phyloP scores from a whole-genome alignment of 768 basidiomycete genomes.

The Rhizopogon salebrosus region DNA sequence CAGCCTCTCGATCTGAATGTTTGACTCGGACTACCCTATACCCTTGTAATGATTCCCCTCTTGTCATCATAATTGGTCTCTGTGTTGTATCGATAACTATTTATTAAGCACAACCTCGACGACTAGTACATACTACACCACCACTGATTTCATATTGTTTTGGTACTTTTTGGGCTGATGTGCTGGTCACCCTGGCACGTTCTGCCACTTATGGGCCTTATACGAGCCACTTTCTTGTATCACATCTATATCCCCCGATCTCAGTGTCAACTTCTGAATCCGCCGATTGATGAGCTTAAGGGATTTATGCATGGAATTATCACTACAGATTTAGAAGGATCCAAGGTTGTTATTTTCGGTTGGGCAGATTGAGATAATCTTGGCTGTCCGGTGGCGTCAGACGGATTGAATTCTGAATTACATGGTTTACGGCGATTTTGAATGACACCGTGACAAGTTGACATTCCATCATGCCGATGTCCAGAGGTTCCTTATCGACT shows the following conservation, averaged over 20 bases:
- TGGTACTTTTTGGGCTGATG: neutral
- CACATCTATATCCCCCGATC: neutral
- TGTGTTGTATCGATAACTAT: neutral
- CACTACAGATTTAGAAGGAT: too few species aligned
- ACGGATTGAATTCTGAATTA: too few species aligned
- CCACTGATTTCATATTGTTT: neutral
- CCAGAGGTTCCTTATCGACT: too few species aligned
- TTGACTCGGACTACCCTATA: slow-evolving; percentile 14
- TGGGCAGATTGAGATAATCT: too few species aligned
- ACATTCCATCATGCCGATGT: too few species aligned
- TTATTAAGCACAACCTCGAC: neutral
- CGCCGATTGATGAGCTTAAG: too few species aligned
- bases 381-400: too few species aligned
- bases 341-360: too few species aligned
- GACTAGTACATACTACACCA: neutral
- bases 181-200: neutral
- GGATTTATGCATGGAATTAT: too few species aligned
- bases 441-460: too few species aligned
- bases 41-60: neutral
- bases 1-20: neutral
- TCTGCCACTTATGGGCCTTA: neutral
- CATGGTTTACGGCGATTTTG: too few species aligned
- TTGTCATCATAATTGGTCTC: neutral
- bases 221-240: neutral
- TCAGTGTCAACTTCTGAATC: neutral